phyloP scores from a whole-genome alignment of 2,329 filamentous ascomycete species.

The Nemania sp. region DNA sequence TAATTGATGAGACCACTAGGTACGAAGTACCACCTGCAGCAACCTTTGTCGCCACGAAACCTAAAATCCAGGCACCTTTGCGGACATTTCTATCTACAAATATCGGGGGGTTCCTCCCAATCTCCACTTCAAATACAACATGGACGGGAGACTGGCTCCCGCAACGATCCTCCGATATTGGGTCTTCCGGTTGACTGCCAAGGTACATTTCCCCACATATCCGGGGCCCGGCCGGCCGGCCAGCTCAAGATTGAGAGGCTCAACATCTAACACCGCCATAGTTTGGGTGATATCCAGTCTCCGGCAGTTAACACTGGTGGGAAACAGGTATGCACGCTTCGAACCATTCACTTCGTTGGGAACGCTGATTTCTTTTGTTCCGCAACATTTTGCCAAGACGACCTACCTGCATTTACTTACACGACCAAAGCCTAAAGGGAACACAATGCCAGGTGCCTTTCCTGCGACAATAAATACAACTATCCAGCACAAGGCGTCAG shows the following conservation, averaged over 20 bases:
- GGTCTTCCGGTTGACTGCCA: no score
- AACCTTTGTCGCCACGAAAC: slow-evolving; percentile 13
- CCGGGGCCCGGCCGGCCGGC: no score
- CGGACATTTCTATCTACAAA: slow-evolving; percentile 15
- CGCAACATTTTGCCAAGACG: slow-evolving; percentile 11
- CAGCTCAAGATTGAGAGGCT: no score
- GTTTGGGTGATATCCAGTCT: no score
- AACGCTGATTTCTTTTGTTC: slow-evolving; percentile 10
- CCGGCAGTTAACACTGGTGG: slow-evolving; percentile 12
- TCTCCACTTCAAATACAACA: slow-evolving; percentile 18
- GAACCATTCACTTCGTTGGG: slow-evolving; percentile 7
- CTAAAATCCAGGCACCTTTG: slow-evolving; percentile 16
- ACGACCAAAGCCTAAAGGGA: slow-evolving; percentile 9
- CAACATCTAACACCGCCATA: no score
- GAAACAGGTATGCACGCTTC: slow-evolving; percentile 6
- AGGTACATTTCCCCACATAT: no score
- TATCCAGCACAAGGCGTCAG: slow-evolving; percentile 9
- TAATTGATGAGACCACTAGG: no score
- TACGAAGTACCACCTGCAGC: slow-evolving; percentile 15
- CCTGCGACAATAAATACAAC: slow-evolving; percentile 11
- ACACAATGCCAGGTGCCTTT: slow-evolving; percentile 12
- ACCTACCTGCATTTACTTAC: slow-evolving; percentile 14
- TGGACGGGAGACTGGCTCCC: slow-evolving; percentile 12
- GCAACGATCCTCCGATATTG: slow-evolving; percentile 14
- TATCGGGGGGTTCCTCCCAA: slow-evolving; percentile 14